phyloP scores from a whole-genome alignment of 2,329 filamentous ascomycete species.

The Microcyclospora tardicrescens region DNA sequence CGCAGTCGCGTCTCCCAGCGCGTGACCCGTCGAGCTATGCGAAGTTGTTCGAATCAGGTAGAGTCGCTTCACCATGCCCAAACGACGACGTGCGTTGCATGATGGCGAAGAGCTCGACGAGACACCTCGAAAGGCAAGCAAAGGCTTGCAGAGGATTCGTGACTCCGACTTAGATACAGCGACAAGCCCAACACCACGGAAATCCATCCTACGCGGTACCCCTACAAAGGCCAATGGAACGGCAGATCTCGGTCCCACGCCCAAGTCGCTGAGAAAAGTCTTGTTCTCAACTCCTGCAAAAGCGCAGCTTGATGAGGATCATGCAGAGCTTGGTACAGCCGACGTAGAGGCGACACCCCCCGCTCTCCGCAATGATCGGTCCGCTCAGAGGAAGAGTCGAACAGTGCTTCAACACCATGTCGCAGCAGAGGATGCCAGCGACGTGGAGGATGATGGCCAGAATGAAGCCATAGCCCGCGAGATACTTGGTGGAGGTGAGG shows the following conservation, averaged over 20 bases:
- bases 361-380: constrained; percentile 61
- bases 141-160: constrained; percentile 5
- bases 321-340: constrained; percentile 28
- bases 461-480: constrained; percentile 55
- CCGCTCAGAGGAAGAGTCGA: constrained; percentile 75
- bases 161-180: constrained; percentile 6
- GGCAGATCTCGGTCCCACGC: constrained; percentile 22
- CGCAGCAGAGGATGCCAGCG: constrained; percentile 48
- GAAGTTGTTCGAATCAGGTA: no score
- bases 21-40: no score
- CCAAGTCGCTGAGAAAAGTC: constrained; percentile 32
- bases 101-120: constrained; percentile 10
- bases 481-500: constrained; percentile 40
- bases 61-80: constrained; percentile 9
- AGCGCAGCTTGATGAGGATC: constrained; percentile 19
- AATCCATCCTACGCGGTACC: constrained; percentile 21
- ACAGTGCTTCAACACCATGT: constrained; percentile 61
- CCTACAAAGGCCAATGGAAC: constrained; percentile 15
- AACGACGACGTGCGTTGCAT: constrained; percentile 10
- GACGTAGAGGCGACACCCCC: constrained; percentile 31
- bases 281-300: constrained; percentile 34
- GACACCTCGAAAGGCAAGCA: constrained; percentile 15
- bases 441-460: constrained; percentile 51
- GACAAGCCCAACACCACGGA: constrained; percentile 20
- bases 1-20: no score